These are phyloP conservation scores for Alternaria ethzedia DNA, from an alignment of 2,329 filamentous ascomycete genomes.

Conservation along the genomic window DNA sequence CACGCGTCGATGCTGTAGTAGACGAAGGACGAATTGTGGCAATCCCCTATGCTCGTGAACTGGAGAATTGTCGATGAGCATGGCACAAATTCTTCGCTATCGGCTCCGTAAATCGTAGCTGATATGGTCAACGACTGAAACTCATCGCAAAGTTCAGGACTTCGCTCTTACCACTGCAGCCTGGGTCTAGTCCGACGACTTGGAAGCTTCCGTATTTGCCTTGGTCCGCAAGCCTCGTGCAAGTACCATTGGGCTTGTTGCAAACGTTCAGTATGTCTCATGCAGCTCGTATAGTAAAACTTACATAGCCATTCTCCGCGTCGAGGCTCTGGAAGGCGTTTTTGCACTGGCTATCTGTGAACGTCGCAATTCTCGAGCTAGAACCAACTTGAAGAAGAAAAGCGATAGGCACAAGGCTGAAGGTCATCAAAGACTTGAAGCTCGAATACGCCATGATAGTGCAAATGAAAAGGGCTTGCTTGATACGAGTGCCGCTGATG, in stretches of 20 bases:
- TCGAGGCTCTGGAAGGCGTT: slow-evolving; percentile 1
- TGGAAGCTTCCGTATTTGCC: slow-evolving; percentile 4
- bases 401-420: not conserved
- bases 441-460: not conserved
- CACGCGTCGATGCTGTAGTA: slow-evolving; percentile 8
- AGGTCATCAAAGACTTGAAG: not conserved
- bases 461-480: not conserved
- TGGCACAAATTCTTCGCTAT: not conserved
- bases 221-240: not conserved
- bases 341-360: slow-evolving; percentile 1
- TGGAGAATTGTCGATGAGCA: slow-evolving; percentile 4
- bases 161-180: slow-evolving; percentile 2
- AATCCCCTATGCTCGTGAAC: not conserved
- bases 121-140: not conserved
- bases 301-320: slow-evolving; percentile 3
- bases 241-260: not conserved
- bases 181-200: slow-evolving; percentile 2
- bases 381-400: not conserved
- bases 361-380: slow-evolving; percentile 1
- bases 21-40: slow-evolving; percentile 8
- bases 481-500: not conserved
- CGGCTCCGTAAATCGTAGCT: slow-evolving; percentile 1
- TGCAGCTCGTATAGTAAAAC: not conserved
- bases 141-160: not conserved
- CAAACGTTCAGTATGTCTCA: not conserved